These are phyloP conservation scores for Euphorbia corollata DNA, from an alignment of 441 rosid species.

Conservation along the genomic window DNA sequence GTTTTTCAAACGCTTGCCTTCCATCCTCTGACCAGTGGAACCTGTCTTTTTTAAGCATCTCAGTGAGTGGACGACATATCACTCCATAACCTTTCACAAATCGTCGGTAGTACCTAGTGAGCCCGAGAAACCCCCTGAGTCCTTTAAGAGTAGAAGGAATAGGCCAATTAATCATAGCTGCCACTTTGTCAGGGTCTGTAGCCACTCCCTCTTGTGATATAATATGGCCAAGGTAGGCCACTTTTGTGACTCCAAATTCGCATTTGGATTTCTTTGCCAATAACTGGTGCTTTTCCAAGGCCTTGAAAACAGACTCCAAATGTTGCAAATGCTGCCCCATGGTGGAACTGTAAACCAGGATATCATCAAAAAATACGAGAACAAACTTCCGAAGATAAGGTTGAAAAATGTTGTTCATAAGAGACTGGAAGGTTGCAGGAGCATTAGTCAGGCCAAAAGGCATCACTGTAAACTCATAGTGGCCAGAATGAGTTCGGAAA, in stretches of 20 bases:
- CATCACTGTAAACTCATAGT: no score
- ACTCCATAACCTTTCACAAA: background rate
- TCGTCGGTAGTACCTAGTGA: background rate
- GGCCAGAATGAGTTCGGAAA: no score
- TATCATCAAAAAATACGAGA: no score
- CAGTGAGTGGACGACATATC: background rate
- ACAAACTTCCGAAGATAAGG: no score
- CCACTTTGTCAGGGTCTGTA: background rate
- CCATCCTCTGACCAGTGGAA: background rate
- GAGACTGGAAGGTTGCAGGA: no score
- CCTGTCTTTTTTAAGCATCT: background rate
- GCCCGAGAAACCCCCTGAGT: background rate
- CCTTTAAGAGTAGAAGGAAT: background rate
- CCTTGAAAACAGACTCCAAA: background rate
- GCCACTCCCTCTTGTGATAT: background rate
- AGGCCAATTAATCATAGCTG: background rate
- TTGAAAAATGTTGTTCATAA: no score
- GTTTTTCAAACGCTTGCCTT: rapidly evolving
- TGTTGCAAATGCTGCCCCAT: background rate
- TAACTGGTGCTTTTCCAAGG: background rate
- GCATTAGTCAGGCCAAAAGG: no score
- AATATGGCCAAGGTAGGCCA: conserved; percentile 15
- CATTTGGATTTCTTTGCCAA: background rate
- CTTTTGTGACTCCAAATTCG: background rate
- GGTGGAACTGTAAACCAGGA: no score